Evolutionary conservation across 371 early-diverging fungal species (phyloP).

Genomic region (Choanephora cucurbitarum): DNA sequence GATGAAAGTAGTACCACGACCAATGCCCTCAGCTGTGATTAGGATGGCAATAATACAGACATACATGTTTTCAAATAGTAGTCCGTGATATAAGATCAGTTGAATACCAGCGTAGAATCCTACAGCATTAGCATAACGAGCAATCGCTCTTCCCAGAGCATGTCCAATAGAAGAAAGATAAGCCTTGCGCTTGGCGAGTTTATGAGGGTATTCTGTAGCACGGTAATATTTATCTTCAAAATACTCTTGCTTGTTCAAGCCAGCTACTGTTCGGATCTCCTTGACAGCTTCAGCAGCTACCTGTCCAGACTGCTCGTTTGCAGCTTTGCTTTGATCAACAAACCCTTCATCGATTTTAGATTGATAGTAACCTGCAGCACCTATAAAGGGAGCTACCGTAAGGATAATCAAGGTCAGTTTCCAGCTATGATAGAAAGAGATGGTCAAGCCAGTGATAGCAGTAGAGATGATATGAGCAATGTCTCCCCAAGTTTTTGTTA

Average conservation of each 20-base stretch:
- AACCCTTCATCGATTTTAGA: constrained; percentile 42
- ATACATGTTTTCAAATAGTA: constrained; percentile 45
- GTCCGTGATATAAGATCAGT: constrained; percentile 31
- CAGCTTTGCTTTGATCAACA: constrained; percentile 57
- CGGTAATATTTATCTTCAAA: constrained; percentile 59
- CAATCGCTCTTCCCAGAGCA: constrained; percentile 60
- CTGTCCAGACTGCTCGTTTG: constrained; percentile 66
- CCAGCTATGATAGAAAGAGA: constrained; percentile 54
- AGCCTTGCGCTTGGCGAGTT: constrained; percentile 56
- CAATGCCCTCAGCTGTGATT: constrained; percentile 65
- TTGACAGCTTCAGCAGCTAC: constrained; percentile 80
- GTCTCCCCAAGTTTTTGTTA: constrained; percentile 62
- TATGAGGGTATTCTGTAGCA: constrained; percentile 63
- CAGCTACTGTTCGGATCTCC: constrained; percentile 82
- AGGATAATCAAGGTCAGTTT: constrained; percentile 55
- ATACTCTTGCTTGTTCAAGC: constrained; percentile 73
- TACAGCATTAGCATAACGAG: constrained; percentile 59
- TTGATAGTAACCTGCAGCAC: constrained; percentile 35
- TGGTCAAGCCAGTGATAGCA: constrained; percentile 32
- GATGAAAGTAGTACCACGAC: constrained; percentile 51
- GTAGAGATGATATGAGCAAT: constrained; percentile 50
- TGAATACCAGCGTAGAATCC: constrained; percentile 58
- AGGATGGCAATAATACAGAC: constrained; percentile 66
- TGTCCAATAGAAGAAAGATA: constrained; percentile 58
- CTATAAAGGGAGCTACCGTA: constrained; percentile 47